Evolutionary conservation across 1,284 basidiomycete species (phyloP).

Genomic region (Hemileia vastatrix): DNA sequence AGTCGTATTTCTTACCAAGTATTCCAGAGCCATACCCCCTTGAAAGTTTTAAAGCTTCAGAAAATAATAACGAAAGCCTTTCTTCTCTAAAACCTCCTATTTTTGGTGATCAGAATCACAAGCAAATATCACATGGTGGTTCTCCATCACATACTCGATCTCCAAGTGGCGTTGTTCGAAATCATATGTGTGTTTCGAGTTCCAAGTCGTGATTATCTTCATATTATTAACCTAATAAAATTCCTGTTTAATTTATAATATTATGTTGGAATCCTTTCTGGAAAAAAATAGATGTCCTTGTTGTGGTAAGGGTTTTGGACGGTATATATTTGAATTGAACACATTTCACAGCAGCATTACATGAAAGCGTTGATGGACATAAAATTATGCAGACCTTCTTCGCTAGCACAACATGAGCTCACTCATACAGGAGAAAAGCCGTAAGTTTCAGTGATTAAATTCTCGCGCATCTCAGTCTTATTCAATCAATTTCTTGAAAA

Average conservation of each 20-base stretch:
- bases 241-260: not conserved
- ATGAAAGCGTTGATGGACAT: not conserved
- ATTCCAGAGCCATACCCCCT: too few relatives aligned
- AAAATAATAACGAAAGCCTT: too few relatives aligned
- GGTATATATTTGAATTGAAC: constrained; percentile 3
- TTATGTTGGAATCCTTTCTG: not conserved
- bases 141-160: not conserved
- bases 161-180: constrained; percentile 7
- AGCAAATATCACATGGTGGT: too few relatives aligned
- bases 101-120: too few relatives aligned
- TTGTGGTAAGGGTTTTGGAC: constrained; percentile 21
- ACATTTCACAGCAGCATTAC: not conserved
- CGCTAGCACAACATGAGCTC: constrained; percentile 21
- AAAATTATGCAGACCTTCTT: constrained; percentile 12
- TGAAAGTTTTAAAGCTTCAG: too few relatives aligned
- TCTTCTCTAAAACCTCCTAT: too few relatives aligned
- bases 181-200: constrained; percentile 9
- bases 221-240: not conserved
- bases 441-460: constrained; percentile 6
- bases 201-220: not conserved
- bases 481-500: not conserved
- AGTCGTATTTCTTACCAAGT: too few relatives aligned
- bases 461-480: too few relatives aligned
- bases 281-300: constrained; percentile 10
- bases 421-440: constrained; percentile 23